These are phyloP conservation scores for Mercurialis annua DNA, from an alignment of 345 rosid genomes.

Conservation along the genomic window DNA sequence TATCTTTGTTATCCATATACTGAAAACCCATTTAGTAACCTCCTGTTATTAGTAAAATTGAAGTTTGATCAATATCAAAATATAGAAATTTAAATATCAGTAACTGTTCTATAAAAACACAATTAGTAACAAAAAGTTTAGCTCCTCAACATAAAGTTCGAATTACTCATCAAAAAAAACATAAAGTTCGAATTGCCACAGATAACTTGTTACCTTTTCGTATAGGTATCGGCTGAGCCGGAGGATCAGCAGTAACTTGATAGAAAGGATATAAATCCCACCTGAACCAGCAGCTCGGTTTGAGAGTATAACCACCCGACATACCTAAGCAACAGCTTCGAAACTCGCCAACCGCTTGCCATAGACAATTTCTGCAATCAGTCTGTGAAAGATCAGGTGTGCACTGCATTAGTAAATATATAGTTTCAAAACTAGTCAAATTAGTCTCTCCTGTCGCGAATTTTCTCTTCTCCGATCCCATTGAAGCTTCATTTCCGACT, in stretches of 20 bases:
- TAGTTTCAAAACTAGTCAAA: slow-evolving; percentile 8
- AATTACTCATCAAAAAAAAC: too few species aligned
- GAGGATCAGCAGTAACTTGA: slow-evolving; percentile 16
- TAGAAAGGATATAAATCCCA: slow-evolving; percentile 49
- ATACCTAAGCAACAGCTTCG: slow-evolving; percentile 24
- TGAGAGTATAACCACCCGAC: slow-evolving; percentile 37
- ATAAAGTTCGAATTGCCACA: too few species aligned
- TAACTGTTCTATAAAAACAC: too few species aligned
- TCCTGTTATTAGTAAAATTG: too few species aligned
- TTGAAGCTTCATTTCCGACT: slow-evolving; percentile 19
- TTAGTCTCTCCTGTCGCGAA: slow-evolving; percentile 32
- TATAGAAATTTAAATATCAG: too few species aligned
- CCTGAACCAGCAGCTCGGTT: slow-evolving; percentile 46
- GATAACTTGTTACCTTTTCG: too few species aligned
- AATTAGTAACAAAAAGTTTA: too few species aligned
- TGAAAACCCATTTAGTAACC: too few species aligned
- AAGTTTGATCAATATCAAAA: too few species aligned
- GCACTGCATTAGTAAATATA: slow-evolving; percentile 48
- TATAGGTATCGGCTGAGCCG: background rate
- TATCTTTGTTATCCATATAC: too few species aligned
- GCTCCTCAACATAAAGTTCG: too few species aligned
- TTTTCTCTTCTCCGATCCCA: slow-evolving; percentile 30
- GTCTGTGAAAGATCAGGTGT: slow-evolving; percentile 46
- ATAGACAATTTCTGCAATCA: slow-evolving; percentile 38
- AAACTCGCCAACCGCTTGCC: slow-evolving; percentile 4